A percentile compares a stretch with the other conserved stretches of the same genome.
These are phyloP conservation scores for Entrophospora sp. DNA, from an alignment of 192 early-diverging fungal species.

Conservation along the genomic window DNA sequence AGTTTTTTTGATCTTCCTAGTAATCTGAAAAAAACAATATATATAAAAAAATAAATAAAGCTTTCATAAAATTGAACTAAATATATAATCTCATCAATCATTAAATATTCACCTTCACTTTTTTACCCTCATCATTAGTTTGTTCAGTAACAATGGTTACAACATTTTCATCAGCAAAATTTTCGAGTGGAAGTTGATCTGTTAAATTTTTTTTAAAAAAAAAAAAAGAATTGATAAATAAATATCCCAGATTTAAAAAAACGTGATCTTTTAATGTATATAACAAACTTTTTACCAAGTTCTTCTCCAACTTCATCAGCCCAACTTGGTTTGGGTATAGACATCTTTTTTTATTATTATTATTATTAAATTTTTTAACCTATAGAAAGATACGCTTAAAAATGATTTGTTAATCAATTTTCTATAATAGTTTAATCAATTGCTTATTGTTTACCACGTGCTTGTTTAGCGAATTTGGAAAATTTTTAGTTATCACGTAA, in stretches of 20 bases:
- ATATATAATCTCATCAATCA: too few relatives aligned
- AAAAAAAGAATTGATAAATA: too few relatives aligned
- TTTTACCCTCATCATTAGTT: conserved; percentile 85
- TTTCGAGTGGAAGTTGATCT: conserved; percentile 26
- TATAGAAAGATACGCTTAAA: too few relatives aligned
- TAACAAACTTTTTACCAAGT: conserved; percentile 26
- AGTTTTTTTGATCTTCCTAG: conserved; percentile 72
- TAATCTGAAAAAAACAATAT: conserved; percentile 40
- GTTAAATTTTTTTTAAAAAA: too few relatives aligned
- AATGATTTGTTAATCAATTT: too few relatives aligned
- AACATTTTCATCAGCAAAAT: conserved; percentile 65
- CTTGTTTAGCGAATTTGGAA: too few relatives aligned
- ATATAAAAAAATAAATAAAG: neutral
- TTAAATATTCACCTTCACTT: conserved; percentile 60
- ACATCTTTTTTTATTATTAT: too few relatives aligned
- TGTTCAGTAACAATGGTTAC: conserved; percentile 74
- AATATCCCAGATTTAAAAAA: too few relatives aligned
- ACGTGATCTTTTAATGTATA: neutral
- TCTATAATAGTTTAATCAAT: too few relatives aligned
- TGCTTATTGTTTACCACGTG: too few relatives aligned
- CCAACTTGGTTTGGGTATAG: conserved; percentile 56
- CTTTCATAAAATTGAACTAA: neutral
- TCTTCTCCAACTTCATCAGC: conserved; percentile 69
- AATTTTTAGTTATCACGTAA: too few relatives aligned
- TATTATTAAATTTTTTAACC: too few relatives aligned